phyloP scores from a whole-genome alignment of 768 basidiomycete genomes.

The Boletellus ananiceps region DNA sequence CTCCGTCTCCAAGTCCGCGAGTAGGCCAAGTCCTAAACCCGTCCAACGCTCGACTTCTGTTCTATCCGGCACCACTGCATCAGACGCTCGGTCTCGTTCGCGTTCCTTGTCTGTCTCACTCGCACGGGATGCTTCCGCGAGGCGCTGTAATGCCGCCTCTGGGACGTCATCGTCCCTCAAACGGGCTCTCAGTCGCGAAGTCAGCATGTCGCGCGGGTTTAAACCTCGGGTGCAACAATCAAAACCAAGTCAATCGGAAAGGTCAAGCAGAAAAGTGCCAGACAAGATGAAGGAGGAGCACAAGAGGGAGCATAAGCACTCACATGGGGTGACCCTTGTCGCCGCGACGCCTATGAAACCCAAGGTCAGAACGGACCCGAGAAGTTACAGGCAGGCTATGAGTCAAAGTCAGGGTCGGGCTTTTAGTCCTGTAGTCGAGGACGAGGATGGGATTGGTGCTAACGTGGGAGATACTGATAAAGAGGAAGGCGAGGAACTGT shows the following conservation, averaged over 20 bases:
- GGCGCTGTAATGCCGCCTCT: conserved; percentile 30
- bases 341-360: conserved; percentile 51
- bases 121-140: conserved; percentile 51
- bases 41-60: conserved; percentile 25
- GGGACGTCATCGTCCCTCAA: conserved; percentile 41
- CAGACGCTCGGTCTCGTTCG: conserved; percentile 42
- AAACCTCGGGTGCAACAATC: conserved; percentile 37
- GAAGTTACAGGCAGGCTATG: conserved; percentile 3
- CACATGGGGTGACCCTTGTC: conserved; percentile 39
- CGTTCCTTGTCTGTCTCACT: conserved; percentile 68
- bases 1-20: conserved; percentile 10
- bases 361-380: conserved; percentile 9
- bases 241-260: conserved; percentile 11
- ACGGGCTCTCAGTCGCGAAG: conserved; percentile 58
- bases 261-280: conserved; percentile 13
- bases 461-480: background rate
- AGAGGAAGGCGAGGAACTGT: conserved; percentile 38
- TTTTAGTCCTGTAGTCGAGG: conserved; percentile 1
- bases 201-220: conserved; percentile 74
- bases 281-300: conserved; percentile 9
- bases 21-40: conserved; percentile 3
- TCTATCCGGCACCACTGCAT: conserved; percentile 11
- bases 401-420: conserved; percentile 11
- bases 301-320: conserved; percentile 3
- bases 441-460: background rate